Evolutionary conservation across 306 rosid genomes (phyloP), one percentile per base, ranked within the genome.

Genomic region (Malus sylvestris): DNA sequence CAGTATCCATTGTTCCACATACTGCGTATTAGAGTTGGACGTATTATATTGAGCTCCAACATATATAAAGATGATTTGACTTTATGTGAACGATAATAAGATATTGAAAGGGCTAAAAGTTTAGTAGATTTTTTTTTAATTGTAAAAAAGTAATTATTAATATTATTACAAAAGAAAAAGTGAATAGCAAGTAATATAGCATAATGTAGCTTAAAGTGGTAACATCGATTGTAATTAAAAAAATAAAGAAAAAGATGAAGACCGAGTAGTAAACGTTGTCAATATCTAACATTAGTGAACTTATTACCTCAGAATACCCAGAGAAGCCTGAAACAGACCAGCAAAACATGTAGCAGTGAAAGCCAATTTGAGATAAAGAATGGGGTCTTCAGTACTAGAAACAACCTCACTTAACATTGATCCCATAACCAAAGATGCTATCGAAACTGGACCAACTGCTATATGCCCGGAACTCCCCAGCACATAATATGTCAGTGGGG

Each of bases 361-460:
- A 76, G 97, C 99, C 85, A 96, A 74, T 83, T 93, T 86, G 75
- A 96, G 97, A 72, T 92, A 96, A 9, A 93, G 93, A 71, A 78
- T 77, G 77, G 98, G 97, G 20, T 93, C 88, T 71, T 87, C 87
- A 33, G 9, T 83, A 15, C 71, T 84, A 57, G 99, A 85, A 71
- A 93, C 90, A 14, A 73, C 74, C 72, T 92, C 99, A 18, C 87
- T 93, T 25, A 96, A 67, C 98, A 96, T 96, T 65, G 99, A 96
- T 25, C 99, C 99, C 99, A 96, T 92, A 2, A 92, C 99, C 68
- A 96, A 77, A 70, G 99, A 96, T 3, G 99, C 99, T 77, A 96
- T 96, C 59, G 99, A 96, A 63, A 92, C 99, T 22, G 99, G 99
- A 20, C 99, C 99, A 81, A 96, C 99, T 4, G 85, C 99, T 27